A percentile compares a stretch with the other conserved stretches of the same genome.
phyloP scores from a whole-genome alignment of 2,329 filamentous ascomycete genomes.

The Cladosporium sp. region DNA sequence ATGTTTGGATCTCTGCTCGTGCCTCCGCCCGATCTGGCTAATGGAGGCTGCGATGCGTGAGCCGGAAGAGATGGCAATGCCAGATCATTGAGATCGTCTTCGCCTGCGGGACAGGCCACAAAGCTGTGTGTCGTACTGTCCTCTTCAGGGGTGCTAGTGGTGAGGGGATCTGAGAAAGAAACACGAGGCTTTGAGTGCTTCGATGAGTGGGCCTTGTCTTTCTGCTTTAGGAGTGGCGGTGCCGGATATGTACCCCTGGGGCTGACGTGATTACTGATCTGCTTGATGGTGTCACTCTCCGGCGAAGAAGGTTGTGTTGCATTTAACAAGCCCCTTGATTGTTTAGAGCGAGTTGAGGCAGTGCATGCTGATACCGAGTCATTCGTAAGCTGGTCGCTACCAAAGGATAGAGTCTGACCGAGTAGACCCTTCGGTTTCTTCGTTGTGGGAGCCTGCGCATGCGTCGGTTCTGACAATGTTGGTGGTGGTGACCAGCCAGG shows the following conservation, averaged over 20 bases:
- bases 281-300: too few species aligned
- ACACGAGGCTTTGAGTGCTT: neutral
- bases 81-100: neutral
- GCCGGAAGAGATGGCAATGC: neutral
- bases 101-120: neutral
- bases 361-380: neutral
- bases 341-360: too few species aligned
- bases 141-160: neutral
- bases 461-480: neutral
- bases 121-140: neutral
- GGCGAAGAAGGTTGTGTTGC: too few species aligned
- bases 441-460: neutral
- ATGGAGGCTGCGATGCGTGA: neutral
- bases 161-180: neutral
- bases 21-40: neutral
- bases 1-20: neutral
- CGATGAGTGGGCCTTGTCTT: too few species aligned
- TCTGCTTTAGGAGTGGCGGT: too few species aligned
- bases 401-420: neutral
- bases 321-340: too few species aligned
- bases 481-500: neutral
- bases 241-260: too few species aligned
- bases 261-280: too few species aligned
- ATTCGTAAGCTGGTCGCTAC: neutral
- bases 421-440: neutral